Evolutionary conservation across 169 alveolate species (phyloP).

Genomic region (Eimeria mitis): DNA sequence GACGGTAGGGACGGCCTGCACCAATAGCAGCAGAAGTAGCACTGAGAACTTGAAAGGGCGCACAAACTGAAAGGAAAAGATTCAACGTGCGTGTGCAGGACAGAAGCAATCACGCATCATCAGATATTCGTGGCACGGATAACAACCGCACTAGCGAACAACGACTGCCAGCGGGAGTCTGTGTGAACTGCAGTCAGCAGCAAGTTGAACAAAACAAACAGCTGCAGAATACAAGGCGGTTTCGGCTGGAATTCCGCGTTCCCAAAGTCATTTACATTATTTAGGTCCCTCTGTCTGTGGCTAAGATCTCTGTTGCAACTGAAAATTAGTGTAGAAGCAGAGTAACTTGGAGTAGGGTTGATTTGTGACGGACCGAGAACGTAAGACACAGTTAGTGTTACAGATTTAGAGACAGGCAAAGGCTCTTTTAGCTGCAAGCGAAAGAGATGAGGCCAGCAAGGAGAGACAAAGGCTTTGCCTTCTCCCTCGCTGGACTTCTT

Average conservation of each 20-base stretch:
- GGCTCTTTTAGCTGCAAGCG: constrained; percentile 8
- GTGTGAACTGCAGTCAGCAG: background rate
- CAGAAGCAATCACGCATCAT: background rate
- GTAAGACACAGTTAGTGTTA: constrained; percentile 8
- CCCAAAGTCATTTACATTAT: background rate
- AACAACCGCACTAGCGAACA: background rate
- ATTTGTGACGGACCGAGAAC: constrained; percentile 5
- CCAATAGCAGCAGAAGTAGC: background rate
- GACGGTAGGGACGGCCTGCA: constrained; percentile 81
- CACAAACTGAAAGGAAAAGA: background rate
- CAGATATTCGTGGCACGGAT: background rate
- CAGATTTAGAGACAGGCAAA: background rate
- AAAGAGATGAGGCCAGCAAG: constrained; percentile 30
- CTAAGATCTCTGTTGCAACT: background rate
- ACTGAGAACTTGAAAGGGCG: background rate
- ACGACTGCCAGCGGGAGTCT: background rate
- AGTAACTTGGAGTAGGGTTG: background rate
- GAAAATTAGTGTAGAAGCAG: background rate
- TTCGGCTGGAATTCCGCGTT: background rate
- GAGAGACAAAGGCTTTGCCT: constrained; percentile 20
- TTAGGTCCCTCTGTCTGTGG: background rate
- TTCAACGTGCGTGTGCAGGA: too few relatives aligned
- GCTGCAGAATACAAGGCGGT: background rate
- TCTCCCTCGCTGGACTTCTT: background rate
- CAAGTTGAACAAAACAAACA: background rate